These are phyloP conservation scores for Vitis rotundifolia DNA, from an alignment of 164 flowering plant species.

Conservation along the genomic window DNA sequence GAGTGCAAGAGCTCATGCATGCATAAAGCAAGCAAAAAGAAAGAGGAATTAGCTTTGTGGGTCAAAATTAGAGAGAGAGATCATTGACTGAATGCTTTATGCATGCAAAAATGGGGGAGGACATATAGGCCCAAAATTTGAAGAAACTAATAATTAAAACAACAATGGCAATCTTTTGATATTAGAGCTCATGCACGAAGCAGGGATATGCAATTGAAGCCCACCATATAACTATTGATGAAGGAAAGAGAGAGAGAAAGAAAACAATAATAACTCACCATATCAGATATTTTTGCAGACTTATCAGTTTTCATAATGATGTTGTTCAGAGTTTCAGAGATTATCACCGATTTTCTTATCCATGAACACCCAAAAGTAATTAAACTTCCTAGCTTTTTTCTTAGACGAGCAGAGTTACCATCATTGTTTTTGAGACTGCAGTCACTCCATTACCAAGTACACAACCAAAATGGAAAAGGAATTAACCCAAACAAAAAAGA, in stretches of 20 bases:
- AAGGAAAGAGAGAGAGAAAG: slow-evolving; percentile 1
- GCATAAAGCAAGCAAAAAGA: slow-evolving; percentile 13
- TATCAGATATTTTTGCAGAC: slow-evolving; percentile 29
- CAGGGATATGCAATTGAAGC: slow-evolving; percentile 9
- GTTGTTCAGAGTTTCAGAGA: slow-evolving; percentile 19
- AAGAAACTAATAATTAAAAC: neutral
- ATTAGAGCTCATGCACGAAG: slow-evolving; percentile 14
- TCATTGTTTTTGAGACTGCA: slow-evolving; percentile 23
- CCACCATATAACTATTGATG: neutral
- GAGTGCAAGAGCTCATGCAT: neutral
- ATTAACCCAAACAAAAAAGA: neutral
- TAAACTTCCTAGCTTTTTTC: slow-evolving; percentile 14
- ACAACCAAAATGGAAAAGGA: too few species aligned
- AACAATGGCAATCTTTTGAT: neutral
- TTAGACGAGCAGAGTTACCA: slow-evolving; percentile 8
- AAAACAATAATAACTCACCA: slow-evolving; percentile 12
- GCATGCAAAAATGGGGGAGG: slow-evolving; percentile 14
- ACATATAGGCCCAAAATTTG: slow-evolving; percentile 5
- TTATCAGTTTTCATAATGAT: slow-evolving; percentile 20
- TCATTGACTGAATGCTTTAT: neutral
- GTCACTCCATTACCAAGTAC: slow-evolving; percentile 10
- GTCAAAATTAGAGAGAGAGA: slow-evolving; percentile 15
- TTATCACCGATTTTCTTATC: slow-evolving; percentile 15
- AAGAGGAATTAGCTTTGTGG: slow-evolving; percentile 5
- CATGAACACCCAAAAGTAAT: slow-evolving; percentile 13